These are phyloP conservation scores for Primulina huaijiensis DNA, from an alignment of 257 asterid species.

Conservation along the genomic window DNA sequence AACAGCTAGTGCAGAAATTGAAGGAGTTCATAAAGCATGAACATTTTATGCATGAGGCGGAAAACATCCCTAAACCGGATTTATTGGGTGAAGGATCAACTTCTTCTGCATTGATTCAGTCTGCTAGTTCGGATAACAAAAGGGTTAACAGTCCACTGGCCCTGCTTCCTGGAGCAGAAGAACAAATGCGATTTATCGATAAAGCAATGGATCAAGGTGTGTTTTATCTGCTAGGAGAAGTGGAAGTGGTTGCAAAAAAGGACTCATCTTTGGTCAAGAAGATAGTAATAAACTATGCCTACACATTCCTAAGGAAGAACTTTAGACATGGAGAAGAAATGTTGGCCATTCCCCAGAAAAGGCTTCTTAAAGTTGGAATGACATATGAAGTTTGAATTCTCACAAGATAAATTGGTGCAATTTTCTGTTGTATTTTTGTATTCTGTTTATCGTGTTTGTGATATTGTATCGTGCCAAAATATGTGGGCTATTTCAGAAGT, in stretches of 20 bases:
- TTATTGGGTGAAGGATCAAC: neutral
- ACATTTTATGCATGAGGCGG: neutral
- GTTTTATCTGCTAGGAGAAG: constrained; percentile 45
- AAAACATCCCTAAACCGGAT: neutral
- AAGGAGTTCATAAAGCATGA: constrained; percentile 38
- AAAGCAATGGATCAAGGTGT: constrained; percentile 34
- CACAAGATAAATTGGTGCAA: too few relatives aligned
- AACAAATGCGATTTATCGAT: constrained; percentile 29
- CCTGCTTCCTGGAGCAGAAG: constrained; percentile 19
- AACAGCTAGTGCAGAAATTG: constrained; percentile 31
- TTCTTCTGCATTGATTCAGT: constrained; percentile 22
- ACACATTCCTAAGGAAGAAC: constrained; percentile 38
- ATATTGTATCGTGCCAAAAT: too few relatives aligned
- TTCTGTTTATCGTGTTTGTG: too few relatives aligned
- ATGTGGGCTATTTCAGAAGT: too few relatives aligned
- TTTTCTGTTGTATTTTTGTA: too few relatives aligned
- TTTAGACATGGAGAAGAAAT: constrained; percentile 41
- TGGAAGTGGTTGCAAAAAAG: constrained; percentile 36
- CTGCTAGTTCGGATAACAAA: neutral
- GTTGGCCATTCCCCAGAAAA: constrained; percentile 36
- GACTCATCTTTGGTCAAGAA: constrained; percentile 35
- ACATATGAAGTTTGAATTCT: constrained; percentile 29
- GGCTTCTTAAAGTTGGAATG: constrained; percentile 51
- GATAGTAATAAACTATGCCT: constrained; percentile 30
- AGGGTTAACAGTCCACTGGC: neutral